Conservation (phyloP, 2,329 filamentous ascomycete genomes). For the Alternaria metachromatica region DNA sequence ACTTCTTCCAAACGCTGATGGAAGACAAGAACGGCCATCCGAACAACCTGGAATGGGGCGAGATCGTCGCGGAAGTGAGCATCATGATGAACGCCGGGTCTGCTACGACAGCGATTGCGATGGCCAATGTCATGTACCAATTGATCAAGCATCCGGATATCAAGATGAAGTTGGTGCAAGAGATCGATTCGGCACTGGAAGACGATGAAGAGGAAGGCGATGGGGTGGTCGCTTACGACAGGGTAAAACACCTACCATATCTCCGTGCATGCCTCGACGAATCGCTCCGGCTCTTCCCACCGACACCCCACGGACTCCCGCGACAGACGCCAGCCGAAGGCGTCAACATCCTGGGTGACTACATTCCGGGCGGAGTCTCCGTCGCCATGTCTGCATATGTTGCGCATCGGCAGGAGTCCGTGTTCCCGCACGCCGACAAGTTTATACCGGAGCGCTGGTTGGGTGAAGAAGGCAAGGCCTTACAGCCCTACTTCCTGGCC, state of each 20-base stretch:
- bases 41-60: constrained; percentile 62
- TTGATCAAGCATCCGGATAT: constrained; percentile 57
- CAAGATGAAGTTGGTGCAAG: constrained; percentile 33
- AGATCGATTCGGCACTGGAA: constrained; percentile 36
- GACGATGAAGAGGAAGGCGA: constrained; percentile 34
- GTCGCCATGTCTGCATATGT: constrained; percentile 56
- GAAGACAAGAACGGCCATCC: constrained; percentile 55
- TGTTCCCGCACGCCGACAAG: constrained; percentile 40
- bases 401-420: constrained; percentile 46
- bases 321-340: constrained; percentile 44
- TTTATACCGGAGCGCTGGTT: constrained; percentile 49
- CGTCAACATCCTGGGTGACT: constrained; percentile 35
- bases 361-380: constrained; percentile 35
- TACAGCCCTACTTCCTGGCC: constrained; percentile 40
- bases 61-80: constrained; percentile 63
- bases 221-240: constrained; percentile 36
- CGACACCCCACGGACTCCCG: constrained; percentile 50
- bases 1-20: constrained; percentile 66
- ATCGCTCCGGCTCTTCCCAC: constrained; percentile 54
- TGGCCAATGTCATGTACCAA: constrained; percentile 62
- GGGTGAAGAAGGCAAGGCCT: constrained; percentile 37
- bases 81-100: constrained; percentile 61
- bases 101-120: constrained; percentile 60
- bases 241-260: constrained; percentile 43
- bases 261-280: constrained; percentile 54